Conservation (phyloP, 495 filamentous ascomycete genomes). For the Rhypophila decipiens region DNA sequence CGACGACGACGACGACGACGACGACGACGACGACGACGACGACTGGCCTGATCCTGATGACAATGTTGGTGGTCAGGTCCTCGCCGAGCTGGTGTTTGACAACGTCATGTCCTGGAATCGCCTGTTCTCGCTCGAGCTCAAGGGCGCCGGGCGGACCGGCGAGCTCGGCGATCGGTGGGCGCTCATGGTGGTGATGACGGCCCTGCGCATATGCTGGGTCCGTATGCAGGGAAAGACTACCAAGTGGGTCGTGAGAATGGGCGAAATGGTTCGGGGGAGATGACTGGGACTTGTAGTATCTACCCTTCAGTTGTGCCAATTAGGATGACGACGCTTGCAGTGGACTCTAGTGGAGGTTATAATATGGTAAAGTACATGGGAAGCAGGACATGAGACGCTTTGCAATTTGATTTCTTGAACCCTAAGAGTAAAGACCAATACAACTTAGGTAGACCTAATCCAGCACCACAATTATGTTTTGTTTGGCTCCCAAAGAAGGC, state of each 20-base stretch:
- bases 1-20: background rate
- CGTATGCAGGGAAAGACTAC: conserved; percentile 6
- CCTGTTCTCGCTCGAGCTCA: conserved; percentile 10
- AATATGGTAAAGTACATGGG: too few species aligned
- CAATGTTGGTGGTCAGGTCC: background rate
- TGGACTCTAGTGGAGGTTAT: too few species aligned
- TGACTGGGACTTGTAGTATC: background rate
- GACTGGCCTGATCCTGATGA: background rate
- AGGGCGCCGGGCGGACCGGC: conserved; percentile 5
- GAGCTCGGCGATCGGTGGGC: conserved; percentile 12
- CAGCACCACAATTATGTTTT: too few species aligned
- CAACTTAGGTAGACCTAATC: too few species aligned
- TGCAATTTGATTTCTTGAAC: too few species aligned
- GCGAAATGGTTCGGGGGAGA: conserved; percentile 1
- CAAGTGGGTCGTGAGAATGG: conserved; percentile 1
- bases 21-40: background rate
- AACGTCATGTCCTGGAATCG: conserved; percentile 1
- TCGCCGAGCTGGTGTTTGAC: conserved; percentile 5
- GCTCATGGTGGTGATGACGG: conserved; percentile 9
- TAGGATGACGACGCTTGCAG: too few species aligned
- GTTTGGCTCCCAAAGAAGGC: too few species aligned
- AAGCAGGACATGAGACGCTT: too few species aligned
- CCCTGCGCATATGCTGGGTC: conserved; percentile 6
- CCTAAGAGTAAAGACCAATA: too few species aligned
- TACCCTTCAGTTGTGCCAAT: background rate